A percentile compares a stretch with the other conserved stretches of the same genome.
phyloP scores from a whole-genome alignment of 1,139 yeast genomes.

The Candida anutae region DNA sequence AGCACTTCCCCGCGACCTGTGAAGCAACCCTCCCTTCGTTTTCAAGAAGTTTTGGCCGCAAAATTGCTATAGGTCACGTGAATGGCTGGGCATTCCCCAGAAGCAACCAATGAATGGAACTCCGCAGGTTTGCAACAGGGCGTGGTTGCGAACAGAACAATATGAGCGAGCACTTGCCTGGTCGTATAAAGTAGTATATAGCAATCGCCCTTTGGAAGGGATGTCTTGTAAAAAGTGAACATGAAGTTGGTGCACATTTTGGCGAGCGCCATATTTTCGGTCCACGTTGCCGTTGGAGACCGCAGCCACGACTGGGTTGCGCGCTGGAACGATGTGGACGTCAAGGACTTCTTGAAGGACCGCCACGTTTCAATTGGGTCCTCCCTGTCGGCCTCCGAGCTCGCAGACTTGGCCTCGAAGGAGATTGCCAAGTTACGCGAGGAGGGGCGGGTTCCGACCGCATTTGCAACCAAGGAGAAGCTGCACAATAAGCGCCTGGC shows the following conservation, averaged over 20 bases:
- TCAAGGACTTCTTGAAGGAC: constrained; percentile 26
- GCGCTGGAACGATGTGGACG: constrained; percentile 17
- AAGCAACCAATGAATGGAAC: too few species aligned
- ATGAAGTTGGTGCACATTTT: background rate
- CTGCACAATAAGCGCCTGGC: constrained; percentile 13
- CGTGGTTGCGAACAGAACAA: too few species aligned
- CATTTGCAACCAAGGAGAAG: constrained; percentile 8
- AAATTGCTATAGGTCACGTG: too few species aligned
- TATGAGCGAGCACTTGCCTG: too few species aligned
- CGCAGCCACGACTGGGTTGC: background rate
- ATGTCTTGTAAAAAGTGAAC: background rate
- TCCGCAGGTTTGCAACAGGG: too few species aligned
- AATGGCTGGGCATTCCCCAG: too few species aligned
- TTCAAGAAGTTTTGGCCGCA: too few species aligned
- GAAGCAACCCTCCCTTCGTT: too few species aligned
- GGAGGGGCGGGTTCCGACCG: constrained; percentile 6
- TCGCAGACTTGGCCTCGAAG: constrained; percentile 24
- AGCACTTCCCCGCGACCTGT: too few species aligned
- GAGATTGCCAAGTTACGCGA: constrained; percentile 21
- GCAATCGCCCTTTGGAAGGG: too few species aligned
- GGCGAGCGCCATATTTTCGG: background rate
- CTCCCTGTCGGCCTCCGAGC: constrained; percentile 16
- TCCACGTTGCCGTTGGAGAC: background rate
- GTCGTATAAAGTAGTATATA: too few species aligned
- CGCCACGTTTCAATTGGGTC: constrained; percentile 20